Base-by-base conservation (phyloP, 352 stramenopile species). In the Pythium insidiosum region DNA sequence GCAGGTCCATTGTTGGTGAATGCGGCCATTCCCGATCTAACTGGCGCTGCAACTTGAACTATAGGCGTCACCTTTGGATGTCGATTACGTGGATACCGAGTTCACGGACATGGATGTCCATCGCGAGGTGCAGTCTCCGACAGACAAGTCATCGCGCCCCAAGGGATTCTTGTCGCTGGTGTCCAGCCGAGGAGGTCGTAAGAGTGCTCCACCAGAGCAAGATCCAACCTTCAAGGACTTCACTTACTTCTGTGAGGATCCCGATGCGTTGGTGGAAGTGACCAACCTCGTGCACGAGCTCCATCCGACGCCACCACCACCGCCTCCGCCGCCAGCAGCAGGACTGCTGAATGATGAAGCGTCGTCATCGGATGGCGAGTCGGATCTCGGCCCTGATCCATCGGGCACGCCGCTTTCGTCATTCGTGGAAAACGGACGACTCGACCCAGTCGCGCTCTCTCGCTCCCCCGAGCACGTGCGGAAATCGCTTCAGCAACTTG, bases 191-290 rank as follows among this genome's bases (percentile, higher is more conserved):
- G 54, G 59, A 21, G 73, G 49, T 15, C 73, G 74, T 18, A 94
- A 94, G 50, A 44, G 73, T 28, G 71, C 78, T 6, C 70, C 77
- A n/a, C 79, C 79, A 0, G 70, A 87, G 38, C 82, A 94, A 45
- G 82, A 94, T 34, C 82, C 82, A 6, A 92, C 82, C 2, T 94
- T 94, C 36, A 94, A 94, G 61, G 82, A 94, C 44, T 94, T 94
- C 25, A 94, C 82, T 2, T 94, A 94, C 59, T 94, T 84, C 23
- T 94, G 82, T 33, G 78, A 94, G 73, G 76, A 94, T 49, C 82
- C 82, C 0, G 81, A 94, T 41, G 64, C 79, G 20, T 71, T 94
- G 6, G 82, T 94, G 15, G 78, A 88, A 45, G 82, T 91, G 13
- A 80, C 64, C 0, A 74, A 90, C 33, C 50, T 94, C 18, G 82